phyloP scores from a whole-genome alignment of 345 rosid genomes.

The Carallia pectinifolia region DNA sequence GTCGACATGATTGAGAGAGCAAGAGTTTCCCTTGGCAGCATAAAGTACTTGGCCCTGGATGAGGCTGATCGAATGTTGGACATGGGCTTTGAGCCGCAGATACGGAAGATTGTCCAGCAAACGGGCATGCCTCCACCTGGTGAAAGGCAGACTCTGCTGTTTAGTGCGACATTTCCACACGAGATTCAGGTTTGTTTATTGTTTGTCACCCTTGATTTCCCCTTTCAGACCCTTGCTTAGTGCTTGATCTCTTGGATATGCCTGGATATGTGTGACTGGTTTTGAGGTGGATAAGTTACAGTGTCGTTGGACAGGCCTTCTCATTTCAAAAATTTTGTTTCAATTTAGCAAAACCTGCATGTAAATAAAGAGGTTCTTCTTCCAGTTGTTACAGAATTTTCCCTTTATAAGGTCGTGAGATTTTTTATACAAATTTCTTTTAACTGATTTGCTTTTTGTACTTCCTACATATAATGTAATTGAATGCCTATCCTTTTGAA shows the following conservation, averaged over 20 bases:
- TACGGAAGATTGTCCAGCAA: conserved; percentile 48
- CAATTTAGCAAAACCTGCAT: too few species aligned
- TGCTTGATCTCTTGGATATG: too few species aligned
- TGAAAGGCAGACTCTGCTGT: conserved; percentile 52
- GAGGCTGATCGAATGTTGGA: conserved; percentile 65
- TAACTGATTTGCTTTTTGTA: not conserved
- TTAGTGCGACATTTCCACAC: conserved; percentile 58
- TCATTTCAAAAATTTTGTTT: too few species aligned
- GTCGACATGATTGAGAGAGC: conserved; percentile 51
- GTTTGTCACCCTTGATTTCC: not conserved
- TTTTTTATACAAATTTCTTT: too few species aligned
- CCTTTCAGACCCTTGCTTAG: not conserved
- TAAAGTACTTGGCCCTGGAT: conserved; percentile 50
- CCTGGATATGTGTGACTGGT: too few species aligned
- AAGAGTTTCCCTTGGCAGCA: conserved; percentile 41
- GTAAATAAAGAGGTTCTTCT: too few species aligned
- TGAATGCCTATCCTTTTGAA: not conserved
- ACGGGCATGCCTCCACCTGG: conserved; percentile 55
- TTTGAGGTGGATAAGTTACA: too few species aligned
- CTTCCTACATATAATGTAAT: not conserved
- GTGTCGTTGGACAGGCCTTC: too few species aligned
- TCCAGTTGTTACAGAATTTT: too few species aligned
- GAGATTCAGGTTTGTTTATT: conserved; percentile 42
- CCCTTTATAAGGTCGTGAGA: too few species aligned
- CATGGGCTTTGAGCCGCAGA: conserved; percentile 67